Conservation (phyloP, 2,329 filamentous ascomycete genomes). For the Ceratocystis alfenasii region DNA sequence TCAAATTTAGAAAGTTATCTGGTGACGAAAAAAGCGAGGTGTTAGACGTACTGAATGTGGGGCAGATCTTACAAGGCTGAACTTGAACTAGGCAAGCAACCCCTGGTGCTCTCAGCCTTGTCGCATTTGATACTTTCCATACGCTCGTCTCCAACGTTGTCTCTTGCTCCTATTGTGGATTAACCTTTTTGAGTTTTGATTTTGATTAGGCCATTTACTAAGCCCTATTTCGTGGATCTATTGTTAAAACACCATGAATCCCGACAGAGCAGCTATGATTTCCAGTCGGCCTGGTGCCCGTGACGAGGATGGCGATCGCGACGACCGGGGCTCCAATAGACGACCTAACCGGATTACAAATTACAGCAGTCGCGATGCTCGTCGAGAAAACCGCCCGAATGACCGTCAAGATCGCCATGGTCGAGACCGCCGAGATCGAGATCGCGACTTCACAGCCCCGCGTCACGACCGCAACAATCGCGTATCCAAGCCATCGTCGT, state of each 20-base stretch:
- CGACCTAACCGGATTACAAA: not conserved
- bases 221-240: not conserved
- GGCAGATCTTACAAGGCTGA: not conserved
- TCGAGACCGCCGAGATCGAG: constrained; percentile 31
- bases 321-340: not conserved
- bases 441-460: constrained; percentile 43
- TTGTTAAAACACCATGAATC: constrained; percentile 37
- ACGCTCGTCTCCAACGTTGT: not conserved
- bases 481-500: constrained; percentile 40
- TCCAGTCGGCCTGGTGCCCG: constrained; percentile 26
- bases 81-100: not conserved
- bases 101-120: not conserved
- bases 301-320: not conserved
- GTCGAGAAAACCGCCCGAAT: not conserved
- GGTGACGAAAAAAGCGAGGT: constrained; percentile 4
- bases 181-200: not conserved
- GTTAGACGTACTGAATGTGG: not conserved
- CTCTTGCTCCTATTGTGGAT: not conserved
- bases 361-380: not conserved
- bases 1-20: not conserved
- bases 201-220: not conserved
- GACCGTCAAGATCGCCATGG: constrained; percentile 2
- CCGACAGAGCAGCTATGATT: constrained; percentile 44
- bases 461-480: constrained; percentile 44
- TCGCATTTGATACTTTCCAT: not conserved